Evolutionary conservation across 2,329 filamentous ascomycete species (phyloP), one percentile per base, ranked within the genome.

Genomic region (Epichloe aotearoae): DNA sequence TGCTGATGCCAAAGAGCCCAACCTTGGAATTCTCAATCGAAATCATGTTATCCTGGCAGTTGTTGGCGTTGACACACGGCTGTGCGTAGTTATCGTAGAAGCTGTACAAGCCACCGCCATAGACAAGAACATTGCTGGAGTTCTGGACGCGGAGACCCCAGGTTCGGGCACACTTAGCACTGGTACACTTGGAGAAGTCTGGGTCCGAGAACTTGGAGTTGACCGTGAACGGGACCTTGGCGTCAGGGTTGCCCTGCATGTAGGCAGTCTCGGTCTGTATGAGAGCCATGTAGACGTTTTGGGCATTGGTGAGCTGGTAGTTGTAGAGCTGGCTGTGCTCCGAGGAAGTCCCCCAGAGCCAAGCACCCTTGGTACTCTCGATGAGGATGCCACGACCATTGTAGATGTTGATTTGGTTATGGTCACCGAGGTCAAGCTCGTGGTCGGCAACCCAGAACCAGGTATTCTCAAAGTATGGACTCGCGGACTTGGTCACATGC

Each of bases 391-490:
- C 90, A 55, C 89, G 86, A 46, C 88, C 88, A 64, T 87, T 94
- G 78, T 85, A 95, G 61, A 95, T 81, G 69, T 87, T 83, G 65
- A 93, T 84, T 66, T 93, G 86, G 63, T 84, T 80, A 65, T 86
- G 79, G 61, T 84, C 83, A 8, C 67, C 56, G 12, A 81, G 75
- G 64, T 95, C 90, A 23, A 95, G 83, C 63, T 94, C 87, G 72
- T 95, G 89, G 65, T 95, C 89, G 3, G 89, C 82, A 45, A 88
- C 84, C 88, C 89, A 95, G 66, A 87, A 83, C 87, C 88, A 95
- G 45, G 76, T 82, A 70, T 95, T 95, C 73, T 96, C 90, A 43
- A 95, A 72, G 69, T 95, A 95, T 44, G 80, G 79, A 58, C 80
- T 84, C 48, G 77, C 76, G 36, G 73, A 63, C n/a, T 67, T 53